Conservation (phyloP, 495 filamentous ascomycete species). For the Sphaerosporella brunnea region DNA sequence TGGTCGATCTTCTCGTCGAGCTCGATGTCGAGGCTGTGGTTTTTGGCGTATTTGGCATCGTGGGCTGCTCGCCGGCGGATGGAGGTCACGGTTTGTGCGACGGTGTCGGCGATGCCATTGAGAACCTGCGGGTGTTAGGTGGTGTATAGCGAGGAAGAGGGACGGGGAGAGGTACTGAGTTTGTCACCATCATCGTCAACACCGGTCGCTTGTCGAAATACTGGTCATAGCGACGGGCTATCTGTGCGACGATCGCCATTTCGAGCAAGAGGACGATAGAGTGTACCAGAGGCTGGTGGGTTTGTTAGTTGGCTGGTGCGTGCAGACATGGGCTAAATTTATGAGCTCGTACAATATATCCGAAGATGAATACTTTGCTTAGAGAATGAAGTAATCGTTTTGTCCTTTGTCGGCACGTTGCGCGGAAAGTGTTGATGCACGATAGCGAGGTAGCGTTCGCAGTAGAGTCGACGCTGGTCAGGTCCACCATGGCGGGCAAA, state of each 20-base stretch:
- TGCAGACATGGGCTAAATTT: background rate
- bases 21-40: conserved; percentile 68
- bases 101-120: conserved; percentile 67
- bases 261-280: conserved; percentile 70
- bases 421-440: background rate
- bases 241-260: conserved; percentile 62
- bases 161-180: conserved; percentile 46
- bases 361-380: conserved; percentile 65
- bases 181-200: conserved; percentile 94
- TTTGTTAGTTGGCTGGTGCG: background rate
- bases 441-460: background rate
- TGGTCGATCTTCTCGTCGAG: conserved; percentile 52
- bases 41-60: conserved; percentile 35
- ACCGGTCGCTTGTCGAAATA: conserved; percentile 63
- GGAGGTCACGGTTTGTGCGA: conserved; percentile 81
- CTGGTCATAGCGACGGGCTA: conserved; percentile 46
- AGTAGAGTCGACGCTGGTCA: background rate
- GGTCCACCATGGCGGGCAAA: background rate
- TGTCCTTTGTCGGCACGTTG: background rate
- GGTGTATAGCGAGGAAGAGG: background rate
- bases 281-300: conserved; percentile 63
- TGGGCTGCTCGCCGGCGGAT: conserved; percentile 50
- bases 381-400: conserved; percentile 35
- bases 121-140: conserved; percentile 13
- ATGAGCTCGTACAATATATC: conserved; percentile 48